A percentile compares a stretch with the other conserved stretches of the same genome.
Conservation (phyloP, 768 basidiomycete genomes). For the Mycena rebaudengoi region DNA sequence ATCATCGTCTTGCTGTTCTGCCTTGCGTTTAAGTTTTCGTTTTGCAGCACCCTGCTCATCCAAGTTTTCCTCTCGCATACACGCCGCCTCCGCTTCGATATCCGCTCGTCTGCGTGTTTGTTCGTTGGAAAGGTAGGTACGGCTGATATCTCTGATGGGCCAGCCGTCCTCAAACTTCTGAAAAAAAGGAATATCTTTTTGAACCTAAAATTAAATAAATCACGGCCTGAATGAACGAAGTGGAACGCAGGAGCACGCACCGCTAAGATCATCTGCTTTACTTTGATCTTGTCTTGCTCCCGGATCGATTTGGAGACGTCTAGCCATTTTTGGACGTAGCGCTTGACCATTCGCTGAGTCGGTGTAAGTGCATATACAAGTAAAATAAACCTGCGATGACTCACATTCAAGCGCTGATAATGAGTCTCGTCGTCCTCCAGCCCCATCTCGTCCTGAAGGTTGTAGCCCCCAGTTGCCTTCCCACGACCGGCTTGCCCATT, state of each 20-base stretch:
- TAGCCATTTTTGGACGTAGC: background rate
- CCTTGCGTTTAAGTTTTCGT: too few relatives aligned
- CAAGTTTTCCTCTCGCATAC: background rate
- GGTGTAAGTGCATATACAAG: background rate
- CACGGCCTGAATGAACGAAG: background rate
- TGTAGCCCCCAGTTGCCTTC: background rate
- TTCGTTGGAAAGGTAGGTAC: background rate
- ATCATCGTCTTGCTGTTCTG: background rate
- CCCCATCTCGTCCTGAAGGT: background rate
- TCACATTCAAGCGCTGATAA: background rate
- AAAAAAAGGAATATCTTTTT: background rate
- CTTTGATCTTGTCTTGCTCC: background rate
- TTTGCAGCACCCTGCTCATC: background rate
- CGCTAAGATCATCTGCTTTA: background rate
- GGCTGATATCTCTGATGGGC: background rate
- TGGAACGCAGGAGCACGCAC: background rate
- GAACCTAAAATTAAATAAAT: background rate
- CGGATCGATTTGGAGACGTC: background rate
- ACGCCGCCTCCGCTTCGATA: background rate
- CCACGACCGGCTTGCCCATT: background rate
- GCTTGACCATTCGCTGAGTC: background rate
- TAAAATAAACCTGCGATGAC: too few relatives aligned
- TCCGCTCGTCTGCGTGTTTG: background rate
- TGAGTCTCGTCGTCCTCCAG: background rate
- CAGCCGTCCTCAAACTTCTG: background rate